Percentiles rank a stretch among this genome's conserved stretches.
Evolutionary conservation across 257 asterid species (phyloP).

Genomic region (Solanum habrochaites): DNA sequence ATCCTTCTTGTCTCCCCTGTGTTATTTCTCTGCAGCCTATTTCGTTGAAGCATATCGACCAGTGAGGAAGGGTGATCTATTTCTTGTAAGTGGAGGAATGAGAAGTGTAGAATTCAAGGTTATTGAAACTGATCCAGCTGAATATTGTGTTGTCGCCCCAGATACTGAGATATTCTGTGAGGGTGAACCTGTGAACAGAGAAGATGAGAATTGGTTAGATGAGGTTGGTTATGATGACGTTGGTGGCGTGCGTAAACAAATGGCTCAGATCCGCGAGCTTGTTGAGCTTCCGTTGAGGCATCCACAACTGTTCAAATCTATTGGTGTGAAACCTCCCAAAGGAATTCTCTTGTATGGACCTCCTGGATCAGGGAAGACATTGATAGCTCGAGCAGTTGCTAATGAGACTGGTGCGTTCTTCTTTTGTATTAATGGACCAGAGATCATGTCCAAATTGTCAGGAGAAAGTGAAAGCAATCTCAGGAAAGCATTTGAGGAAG

Average conservation of each 20-base stretch:
- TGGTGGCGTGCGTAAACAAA: slow-evolving; percentile 87
- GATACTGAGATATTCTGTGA: slow-evolving; percentile 85
- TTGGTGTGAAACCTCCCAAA: slow-evolving; percentile 84
- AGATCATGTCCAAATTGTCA: slow-evolving; percentile 82
- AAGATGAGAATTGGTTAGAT: slow-evolving; percentile 66
- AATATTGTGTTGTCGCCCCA: slow-evolving; percentile 80
- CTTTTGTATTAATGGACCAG: slow-evolving; percentile 85
- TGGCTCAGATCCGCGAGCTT: slow-evolving; percentile 83
- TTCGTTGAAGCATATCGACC: slow-evolving; percentile 78
- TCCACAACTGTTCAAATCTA: slow-evolving; percentile 81
- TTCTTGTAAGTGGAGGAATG: slow-evolving; percentile 86
- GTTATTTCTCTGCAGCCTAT: slow-evolving; percentile 38
- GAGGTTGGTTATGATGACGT: slow-evolving; percentile 89
- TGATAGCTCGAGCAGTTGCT: slow-evolving; percentile 87
- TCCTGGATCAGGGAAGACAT: slow-evolving; percentile 88
- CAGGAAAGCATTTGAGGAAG: slow-evolving; percentile 92
- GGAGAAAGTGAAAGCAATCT: slow-evolving; percentile 96
- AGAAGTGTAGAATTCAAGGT: slow-evolving; percentile 74
- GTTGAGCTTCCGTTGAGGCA: slow-evolving; percentile 85
- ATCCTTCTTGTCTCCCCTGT: neutral
- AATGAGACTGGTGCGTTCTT: slow-evolving; percentile 93
- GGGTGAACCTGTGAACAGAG: slow-evolving; percentile 72
- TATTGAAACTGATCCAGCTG: slow-evolving; percentile 66
- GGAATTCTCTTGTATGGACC: slow-evolving; percentile 81
- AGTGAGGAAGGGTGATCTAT: slow-evolving; percentile 69